phyloP scores from a whole-genome alignment of 2,329 filamentous ascomycete genomes.

The Ceratocystis albifundus region DNA sequence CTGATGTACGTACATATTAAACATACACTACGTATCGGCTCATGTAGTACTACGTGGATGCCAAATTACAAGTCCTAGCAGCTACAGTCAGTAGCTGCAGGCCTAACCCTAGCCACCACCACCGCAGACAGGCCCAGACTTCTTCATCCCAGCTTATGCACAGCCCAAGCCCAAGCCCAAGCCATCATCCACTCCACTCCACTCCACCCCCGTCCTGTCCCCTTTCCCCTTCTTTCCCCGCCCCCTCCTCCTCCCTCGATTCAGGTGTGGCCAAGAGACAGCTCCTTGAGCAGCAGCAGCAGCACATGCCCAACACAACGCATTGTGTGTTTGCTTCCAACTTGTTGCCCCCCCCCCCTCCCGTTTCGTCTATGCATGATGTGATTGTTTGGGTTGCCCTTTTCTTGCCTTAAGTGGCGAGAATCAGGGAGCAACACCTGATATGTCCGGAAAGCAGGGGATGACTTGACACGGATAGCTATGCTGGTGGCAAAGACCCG shows the following conservation, averaged over 20 bases:
- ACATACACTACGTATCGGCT: not conserved
- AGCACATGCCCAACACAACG: not conserved
- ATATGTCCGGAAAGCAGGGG: not conserved
- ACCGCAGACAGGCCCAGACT: not conserved
- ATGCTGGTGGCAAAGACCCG: not conserved
- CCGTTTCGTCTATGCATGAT: no score
- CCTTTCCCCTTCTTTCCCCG: not conserved
- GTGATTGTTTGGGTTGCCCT: not conserved
- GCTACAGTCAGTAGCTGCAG: no score
- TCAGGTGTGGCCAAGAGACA: not conserved
- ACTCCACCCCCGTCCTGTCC: not conserved
- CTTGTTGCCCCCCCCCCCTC: no score
- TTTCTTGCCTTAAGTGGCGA: not conserved
- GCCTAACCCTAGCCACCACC: no score
- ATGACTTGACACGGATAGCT: not conserved
- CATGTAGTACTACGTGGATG: not conserved
- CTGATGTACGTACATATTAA: no score
- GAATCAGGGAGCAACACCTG: not conserved
- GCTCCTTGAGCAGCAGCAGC: no score
- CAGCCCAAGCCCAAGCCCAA: not conserved
- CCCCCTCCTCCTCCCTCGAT: not conserved
- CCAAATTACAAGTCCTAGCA: not conserved
- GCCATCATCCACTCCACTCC: no score
- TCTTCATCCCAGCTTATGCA: conserved; percentile 4
- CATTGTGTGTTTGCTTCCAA: not conserved